These are phyloP conservation scores for Cercospora citrullina DNA, from an alignment of 2,329 filamentous ascomycete genomes.

Conservation along the genomic window DNA sequence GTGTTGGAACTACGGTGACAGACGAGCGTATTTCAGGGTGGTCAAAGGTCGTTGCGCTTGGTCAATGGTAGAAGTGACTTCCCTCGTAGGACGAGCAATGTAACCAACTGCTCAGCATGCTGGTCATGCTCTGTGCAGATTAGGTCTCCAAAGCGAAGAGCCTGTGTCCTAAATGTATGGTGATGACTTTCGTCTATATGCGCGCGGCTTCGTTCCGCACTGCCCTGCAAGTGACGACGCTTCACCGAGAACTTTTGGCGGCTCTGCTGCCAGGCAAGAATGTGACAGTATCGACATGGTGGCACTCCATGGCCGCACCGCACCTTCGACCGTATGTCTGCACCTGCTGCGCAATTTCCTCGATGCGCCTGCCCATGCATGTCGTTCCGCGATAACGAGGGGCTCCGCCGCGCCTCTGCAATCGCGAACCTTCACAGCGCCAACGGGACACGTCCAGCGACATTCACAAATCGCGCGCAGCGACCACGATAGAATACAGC, in stretches of 20 bases:
- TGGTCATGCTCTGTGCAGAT: neutral
- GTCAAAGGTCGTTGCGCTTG: constrained; percentile 46
- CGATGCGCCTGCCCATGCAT: constrained; percentile 44
- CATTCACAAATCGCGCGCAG: constrained; percentile 16
- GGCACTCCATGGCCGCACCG: constrained; percentile 33
- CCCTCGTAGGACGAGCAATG: neutral
- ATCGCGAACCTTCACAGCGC: constrained; percentile 4
- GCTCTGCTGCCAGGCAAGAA: constrained; percentile 1
- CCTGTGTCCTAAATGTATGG: neutral
- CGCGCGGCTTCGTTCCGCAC: constrained; percentile 5
- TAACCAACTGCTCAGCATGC: neutral
- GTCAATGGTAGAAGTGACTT: constrained; percentile 24
- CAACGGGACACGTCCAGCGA: neutral
- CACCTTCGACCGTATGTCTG: constrained; percentile 60
- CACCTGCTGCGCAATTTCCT: constrained; percentile 73
- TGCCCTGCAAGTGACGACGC: neutral
- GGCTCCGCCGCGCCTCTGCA: constrained; percentile 5
- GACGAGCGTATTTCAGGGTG: constrained; percentile 53
- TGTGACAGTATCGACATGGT: constrained; percentile 28
- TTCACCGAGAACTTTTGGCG: constrained; percentile 5
- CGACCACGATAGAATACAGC: constrained; percentile 28
- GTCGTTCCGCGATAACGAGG: constrained; percentile 35
- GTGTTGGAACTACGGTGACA: constrained; percentile 54
- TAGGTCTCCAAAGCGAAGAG: no score
- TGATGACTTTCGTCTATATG: neutral